A percentile compares a stretch with the other conserved stretches of the same genome.
Conservation (phyloP, 1,284 basidiomycete genomes). For the Lignosus rhinocerotis region DNA sequence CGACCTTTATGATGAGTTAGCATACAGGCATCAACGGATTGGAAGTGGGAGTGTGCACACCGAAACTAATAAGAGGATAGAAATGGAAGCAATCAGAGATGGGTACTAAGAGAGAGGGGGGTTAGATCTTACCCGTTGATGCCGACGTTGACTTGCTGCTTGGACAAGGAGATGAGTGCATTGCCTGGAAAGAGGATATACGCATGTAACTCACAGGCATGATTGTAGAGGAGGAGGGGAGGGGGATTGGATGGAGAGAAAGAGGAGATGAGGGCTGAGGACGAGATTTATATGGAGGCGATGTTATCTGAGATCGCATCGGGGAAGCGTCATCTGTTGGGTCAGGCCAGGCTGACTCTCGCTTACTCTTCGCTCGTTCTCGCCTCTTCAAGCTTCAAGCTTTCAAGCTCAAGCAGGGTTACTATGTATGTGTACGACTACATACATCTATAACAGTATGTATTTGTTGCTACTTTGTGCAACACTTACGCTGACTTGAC, state of each 20-base stretch:
- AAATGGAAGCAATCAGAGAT: conserved; percentile 22
- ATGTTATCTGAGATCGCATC: conserved; percentile 23
- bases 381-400: background rate
- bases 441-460: too few species aligned
- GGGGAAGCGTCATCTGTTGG: background rate
- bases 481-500: background rate
- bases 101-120: background rate
- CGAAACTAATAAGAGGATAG: conserved; percentile 61
- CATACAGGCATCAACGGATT: background rate
- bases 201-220: conserved; percentile 22
- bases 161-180: conserved; percentile 1
- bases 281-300: conserved; percentile 15
- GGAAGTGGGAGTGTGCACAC: conserved; percentile 46
- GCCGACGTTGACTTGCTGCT: conserved; percentile 75
- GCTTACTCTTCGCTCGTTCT: background rate
- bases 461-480: background rate
- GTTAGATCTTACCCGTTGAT: conserved; percentile 77
- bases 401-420: too few species aligned
- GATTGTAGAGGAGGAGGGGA: conserved; percentile 1
- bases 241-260: conserved; percentile 11
- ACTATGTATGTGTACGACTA: too few species aligned
- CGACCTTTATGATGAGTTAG: conserved; percentile 55
- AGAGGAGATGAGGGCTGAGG: conserved; percentile 1
- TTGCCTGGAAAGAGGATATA: background rate
- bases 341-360: background rate